phyloP scores from a whole-genome alignment of 441 rosid genomes.

The Codiaeum variegatum region DNA sequence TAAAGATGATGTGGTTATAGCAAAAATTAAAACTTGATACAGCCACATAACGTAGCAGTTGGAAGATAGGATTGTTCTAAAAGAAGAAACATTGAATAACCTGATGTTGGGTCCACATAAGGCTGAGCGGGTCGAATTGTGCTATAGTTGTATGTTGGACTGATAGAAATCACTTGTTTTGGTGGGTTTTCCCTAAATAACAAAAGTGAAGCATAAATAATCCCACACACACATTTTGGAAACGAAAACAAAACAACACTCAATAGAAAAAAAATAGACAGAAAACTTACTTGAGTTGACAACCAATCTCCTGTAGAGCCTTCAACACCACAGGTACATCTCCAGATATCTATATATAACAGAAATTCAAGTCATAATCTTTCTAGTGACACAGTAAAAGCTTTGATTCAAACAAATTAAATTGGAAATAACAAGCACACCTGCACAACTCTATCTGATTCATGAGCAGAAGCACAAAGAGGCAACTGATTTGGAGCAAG shows the following conservation, averaged over 20 bases:
- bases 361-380: slow-evolving; percentile 2
- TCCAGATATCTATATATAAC: slow-evolving; percentile 44
- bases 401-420: background rate
- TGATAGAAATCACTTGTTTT: slow-evolving; percentile 53
- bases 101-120: slow-evolving; percentile 49
- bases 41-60: slow-evolving; percentile 31
- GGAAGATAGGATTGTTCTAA: slow-evolving; percentile 5
- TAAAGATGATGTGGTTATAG: slow-evolving; percentile 54
- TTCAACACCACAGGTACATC: slow-evolving; percentile 50
- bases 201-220: slow-evolving; percentile 9
- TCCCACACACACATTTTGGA: background rate
- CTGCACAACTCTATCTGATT: slow-evolving; percentile 67
- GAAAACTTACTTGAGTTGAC: slow-evolving; percentile 43
- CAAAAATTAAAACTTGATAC: slow-evolving; percentile 42
- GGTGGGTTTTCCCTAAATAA: slow-evolving; percentile 57
- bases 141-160: slow-evolving; percentile 51
- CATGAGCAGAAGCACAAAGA: slow-evolving; percentile 62
- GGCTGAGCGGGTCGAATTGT: slow-evolving; percentile 37
- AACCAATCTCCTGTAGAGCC: slow-evolving; percentile 55
- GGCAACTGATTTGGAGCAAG: slow-evolving; percentile 66
- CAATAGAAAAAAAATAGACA: background rate
- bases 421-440: slow-evolving; percentile 19
- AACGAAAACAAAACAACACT: background rate
- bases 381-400: background rate
- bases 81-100: slow-evolving; percentile 31